phyloP scores from a whole-genome alignment of 2,329 filamentous ascomycete genomes.

The Alternaria solani region DNA sequence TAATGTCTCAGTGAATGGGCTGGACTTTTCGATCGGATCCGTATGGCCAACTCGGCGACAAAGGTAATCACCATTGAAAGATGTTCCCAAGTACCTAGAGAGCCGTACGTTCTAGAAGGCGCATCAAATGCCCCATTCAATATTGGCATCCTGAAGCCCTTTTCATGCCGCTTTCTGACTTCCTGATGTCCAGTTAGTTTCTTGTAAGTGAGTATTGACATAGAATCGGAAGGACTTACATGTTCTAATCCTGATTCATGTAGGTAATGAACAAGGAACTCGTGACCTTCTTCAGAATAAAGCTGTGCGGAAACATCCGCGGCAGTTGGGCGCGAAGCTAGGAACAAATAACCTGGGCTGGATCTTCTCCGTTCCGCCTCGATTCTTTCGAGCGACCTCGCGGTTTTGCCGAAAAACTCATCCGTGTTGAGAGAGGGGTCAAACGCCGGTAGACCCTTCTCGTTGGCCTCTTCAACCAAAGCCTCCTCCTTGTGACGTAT shows the following conservation, averaged over 20 bases:
- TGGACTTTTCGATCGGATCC: neutral
- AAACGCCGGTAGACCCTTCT: neutral
- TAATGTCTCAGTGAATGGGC: neutral
- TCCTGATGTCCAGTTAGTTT: neutral
- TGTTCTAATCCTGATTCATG: neutral
- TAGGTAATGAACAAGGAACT: conserved; percentile 1
- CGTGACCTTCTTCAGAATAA: neutral
- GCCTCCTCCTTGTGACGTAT: neutral
- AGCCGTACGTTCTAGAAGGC: neutral
- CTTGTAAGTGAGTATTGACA: neutral
- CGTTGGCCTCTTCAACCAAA: neutral
- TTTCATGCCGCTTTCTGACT: neutral
- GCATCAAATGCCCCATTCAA: neutral
- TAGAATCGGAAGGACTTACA: neutral
- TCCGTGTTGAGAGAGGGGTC: neutral
- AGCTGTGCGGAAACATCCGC: neutral
- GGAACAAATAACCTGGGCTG: neutral
- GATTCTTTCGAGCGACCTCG: neutral
- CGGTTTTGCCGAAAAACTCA: neutral
- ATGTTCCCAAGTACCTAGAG: neutral
- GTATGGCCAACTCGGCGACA: neutral
- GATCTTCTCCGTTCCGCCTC: neutral
- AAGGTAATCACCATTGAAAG: neutral
- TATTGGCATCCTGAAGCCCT: conserved; percentile 1
- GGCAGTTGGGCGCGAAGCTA: neutral